These are phyloP conservation scores for Populus tremula DNA, from an alignment of 345 rosid genomes.

Conservation along the genomic window DNA sequence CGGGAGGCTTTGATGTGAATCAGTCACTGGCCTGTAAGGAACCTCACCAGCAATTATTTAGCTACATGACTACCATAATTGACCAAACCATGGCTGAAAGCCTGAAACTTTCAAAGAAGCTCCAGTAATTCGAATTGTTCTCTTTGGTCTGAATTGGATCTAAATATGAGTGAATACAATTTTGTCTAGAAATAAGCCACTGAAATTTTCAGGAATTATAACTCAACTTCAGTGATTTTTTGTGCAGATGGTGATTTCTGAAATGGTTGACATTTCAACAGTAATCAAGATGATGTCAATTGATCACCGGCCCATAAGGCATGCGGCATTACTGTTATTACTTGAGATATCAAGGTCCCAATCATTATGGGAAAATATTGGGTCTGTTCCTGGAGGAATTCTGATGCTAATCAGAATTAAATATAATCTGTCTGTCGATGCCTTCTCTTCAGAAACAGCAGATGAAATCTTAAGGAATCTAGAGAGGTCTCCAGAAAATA, in stretches of 20 bases:
- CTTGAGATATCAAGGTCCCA: constrained; percentile 65
- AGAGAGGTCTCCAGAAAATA: constrained; percentile 50
- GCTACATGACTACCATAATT: not conserved
- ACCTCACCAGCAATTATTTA: not conserved
- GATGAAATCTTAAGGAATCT: constrained; percentile 60
- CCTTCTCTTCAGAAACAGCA: constrained; percentile 54
- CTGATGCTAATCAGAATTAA: constrained; percentile 67
- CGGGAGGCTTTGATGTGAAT: not conserved
- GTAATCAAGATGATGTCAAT: constrained; percentile 61
- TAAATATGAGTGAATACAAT: not conserved
- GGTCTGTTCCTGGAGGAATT: constrained; percentile 63
- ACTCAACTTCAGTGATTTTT: not conserved
- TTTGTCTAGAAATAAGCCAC: not conserved
- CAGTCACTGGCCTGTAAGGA: not conserved
- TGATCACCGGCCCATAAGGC: constrained; percentile 51
- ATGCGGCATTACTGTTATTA: constrained; percentile 53
- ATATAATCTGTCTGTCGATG: constrained; percentile 48
- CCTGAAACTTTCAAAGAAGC: not conserved
- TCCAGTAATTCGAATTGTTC: not conserved
- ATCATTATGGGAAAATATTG: constrained; percentile 49
- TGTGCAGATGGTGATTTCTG: constrained; percentile 62
- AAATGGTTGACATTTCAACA: constrained; percentile 42
- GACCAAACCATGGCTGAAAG: not conserved
- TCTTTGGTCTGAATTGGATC: not conserved
- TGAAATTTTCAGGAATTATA: not conserved